These are phyloP conservation scores for Chiua virens DNA, from an alignment of 768 basidiomycete species.

Conservation along the genomic window DNA sequence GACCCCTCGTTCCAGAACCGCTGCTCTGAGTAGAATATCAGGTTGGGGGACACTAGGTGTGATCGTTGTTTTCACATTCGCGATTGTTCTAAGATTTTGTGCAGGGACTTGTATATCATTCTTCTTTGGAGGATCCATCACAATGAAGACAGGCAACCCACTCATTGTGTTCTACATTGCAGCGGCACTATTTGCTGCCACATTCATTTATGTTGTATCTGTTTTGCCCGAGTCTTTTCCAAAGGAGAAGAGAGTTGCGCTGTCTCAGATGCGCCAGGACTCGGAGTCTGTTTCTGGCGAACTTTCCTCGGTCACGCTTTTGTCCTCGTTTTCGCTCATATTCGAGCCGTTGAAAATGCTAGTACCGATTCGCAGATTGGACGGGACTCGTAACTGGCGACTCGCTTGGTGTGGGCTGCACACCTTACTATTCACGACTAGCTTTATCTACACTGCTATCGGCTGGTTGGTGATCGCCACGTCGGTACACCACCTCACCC, in stretches of 20 bases:
- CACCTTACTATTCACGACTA: slow-evolving; percentile 20
- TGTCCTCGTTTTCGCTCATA: slow-evolving; percentile 2
- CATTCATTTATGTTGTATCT: slow-evolving; percentile 22
- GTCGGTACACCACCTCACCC: slow-evolving; percentile 26
- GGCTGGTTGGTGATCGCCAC: slow-evolving; percentile 27
- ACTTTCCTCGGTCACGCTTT: neutral
- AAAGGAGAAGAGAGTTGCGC: slow-evolving; percentile 19
- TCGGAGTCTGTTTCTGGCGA: neutral
- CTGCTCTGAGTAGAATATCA: slow-evolving; percentile 23
- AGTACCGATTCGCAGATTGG: slow-evolving; percentile 11
- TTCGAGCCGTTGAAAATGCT: slow-evolving; percentile 28
- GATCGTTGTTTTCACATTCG: neutral
- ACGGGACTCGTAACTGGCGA: slow-evolving; percentile 30
- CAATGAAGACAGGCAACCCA: slow-evolving; percentile 23
- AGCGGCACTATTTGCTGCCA: slow-evolving; percentile 7
- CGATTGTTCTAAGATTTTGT: neutral
- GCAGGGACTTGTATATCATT: slow-evolving; percentile 28
- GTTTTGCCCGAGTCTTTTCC: slow-evolving; percentile 34
- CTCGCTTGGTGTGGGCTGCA: slow-evolving; percentile 31
- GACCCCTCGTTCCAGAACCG: slow-evolving; percentile 20
- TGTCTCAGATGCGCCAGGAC: slow-evolving; percentile 7
- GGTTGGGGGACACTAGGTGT: slow-evolving; percentile 33
- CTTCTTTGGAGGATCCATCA: slow-evolving; percentile 31
- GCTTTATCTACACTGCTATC: slow-evolving; percentile 7
- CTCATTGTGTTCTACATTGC: slow-evolving; percentile 23